Evolutionary conservation across 169 alveolate species (phyloP).

Genomic region (Plasmodium billcollinsi): DNA sequence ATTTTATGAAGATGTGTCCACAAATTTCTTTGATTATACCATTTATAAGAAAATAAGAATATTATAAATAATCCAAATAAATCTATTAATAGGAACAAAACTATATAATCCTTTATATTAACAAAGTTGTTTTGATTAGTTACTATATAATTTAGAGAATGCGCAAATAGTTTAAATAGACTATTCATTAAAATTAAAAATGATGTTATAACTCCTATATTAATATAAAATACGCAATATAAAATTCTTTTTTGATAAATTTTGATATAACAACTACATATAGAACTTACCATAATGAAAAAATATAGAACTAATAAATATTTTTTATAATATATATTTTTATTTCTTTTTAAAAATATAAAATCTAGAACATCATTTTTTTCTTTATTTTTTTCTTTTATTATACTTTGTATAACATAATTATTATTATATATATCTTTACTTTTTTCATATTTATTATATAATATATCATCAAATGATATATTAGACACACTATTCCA

Average conservation of each 20-base stretch:
- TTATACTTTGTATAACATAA: not conserved
- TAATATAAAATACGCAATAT: conserved; percentile 60
- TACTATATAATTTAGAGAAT: conserved; percentile 40
- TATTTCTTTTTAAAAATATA: not conserved
- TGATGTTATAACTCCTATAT: conserved; percentile 57
- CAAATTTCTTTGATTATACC: conserved; percentile 43
- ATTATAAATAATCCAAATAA: conserved; percentile 41
- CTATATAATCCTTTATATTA: conserved; percentile 46
- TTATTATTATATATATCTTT: not conserved
- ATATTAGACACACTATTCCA: no score
- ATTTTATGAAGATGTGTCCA: conserved; percentile 50
- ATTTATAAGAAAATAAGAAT: conserved; percentile 22
- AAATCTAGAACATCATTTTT: not conserved
- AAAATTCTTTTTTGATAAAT: conserved; percentile 56
- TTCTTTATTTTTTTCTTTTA: not conserved
- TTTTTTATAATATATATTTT: conserved; percentile 3
- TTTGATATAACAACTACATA: conserved; percentile 61
- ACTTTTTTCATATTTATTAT: no score
- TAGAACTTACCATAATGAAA: conserved; percentile 41
- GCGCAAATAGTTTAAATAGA: conserved; percentile 57
- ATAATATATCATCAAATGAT: no score
- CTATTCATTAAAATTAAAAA: conserved; percentile 53
- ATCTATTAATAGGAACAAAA: conserved; percentile 48
- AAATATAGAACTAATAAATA: conserved; percentile 10
- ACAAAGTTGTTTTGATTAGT: conserved; percentile 6